Evolutionary conservation across 148 eudicot genomes (phyloP), one percentile per base, ranked within the genome.

Genomic region (Rhododendron ferrugineum): DNA sequence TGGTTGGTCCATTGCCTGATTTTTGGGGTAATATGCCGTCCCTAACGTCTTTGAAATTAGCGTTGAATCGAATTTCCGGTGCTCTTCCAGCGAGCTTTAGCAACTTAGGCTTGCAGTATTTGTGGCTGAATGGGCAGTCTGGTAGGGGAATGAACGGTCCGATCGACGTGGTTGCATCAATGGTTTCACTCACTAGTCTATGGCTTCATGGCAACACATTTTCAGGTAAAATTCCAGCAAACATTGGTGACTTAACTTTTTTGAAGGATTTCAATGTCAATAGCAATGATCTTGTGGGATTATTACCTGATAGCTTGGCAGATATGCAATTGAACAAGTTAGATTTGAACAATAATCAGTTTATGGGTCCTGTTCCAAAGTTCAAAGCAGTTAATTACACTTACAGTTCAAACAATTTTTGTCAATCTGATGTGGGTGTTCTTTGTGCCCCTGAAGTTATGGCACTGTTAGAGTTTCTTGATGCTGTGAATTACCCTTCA

Each of bases 131-230:
- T 90, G 95, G 89, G 20, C 96, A 95, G 72, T 82, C 89, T 62
- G 94, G 93, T 79, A 88, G 90, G 11, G 97, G 95, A 49, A 89
- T 97, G 98, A 90, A 84, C 11, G 99, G 99, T 8, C 83, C 95
- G 28, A 87, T 97, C 80, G 99, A 95, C 88, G 81, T 92, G 26
- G 86, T 94, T 76, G 89, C 89, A 15, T 92, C 93, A 15, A 95
- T 97, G 95, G 88, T 36, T n/a, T 95, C 98, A 16, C 88, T 97
- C 82, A 87, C 93, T 56, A 94, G 93, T 88, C 91, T 92, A 74
- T 97, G 98, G 98, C 99, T 97, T 83, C 99, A 97, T 86, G 99
- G 99, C 74, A 97, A 97, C 87, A 87, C 84, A 82, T 97, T 97
- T 86, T 93, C 90, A 56, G 99, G 98, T 82, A 84, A 90, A 84